phyloP scores from a whole-genome alignment of 1,284 basidiomycete genomes.

The Stygiomarasmius scandens region DNA sequence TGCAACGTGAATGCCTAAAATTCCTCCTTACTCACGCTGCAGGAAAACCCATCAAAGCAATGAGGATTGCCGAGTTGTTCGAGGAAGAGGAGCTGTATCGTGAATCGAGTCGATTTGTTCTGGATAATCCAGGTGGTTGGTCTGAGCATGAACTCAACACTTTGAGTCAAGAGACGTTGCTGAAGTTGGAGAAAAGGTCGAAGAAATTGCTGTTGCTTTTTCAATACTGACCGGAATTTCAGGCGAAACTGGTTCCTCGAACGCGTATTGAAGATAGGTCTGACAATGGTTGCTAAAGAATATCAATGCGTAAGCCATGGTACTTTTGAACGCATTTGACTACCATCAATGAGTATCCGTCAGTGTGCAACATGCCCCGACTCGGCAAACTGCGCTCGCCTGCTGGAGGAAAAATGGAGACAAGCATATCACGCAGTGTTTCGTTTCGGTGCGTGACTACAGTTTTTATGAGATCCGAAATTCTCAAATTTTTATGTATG shows the following conservation, averaged over 20 bases:
- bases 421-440: constrained; percentile 87
- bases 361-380: constrained; percentile 88
- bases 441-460: constrained; percentile 67
- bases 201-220: neutral
- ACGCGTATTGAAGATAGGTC: constrained; percentile 87
- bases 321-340: constrained; percentile 11
- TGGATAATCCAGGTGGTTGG: constrained; percentile 89
- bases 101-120: constrained; percentile 86
- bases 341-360: constrained; percentile 7
- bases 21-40: constrained; percentile 92
- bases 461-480: constrained; percentile 17
- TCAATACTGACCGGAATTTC: neutral
- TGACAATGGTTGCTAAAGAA: constrained; percentile 85
- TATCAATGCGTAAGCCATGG: constrained; percentile 75
- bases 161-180: constrained; percentile 75
- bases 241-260: constrained; percentile 90
- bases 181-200: constrained; percentile 87
- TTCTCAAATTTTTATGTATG: constrained; percentile 15
- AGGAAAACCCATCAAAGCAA: constrained; percentile 86
- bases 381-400: constrained; percentile 73
- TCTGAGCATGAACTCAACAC: constrained; percentile 80
- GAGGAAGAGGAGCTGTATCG: constrained; percentile 87
- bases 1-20: constrained; percentile 79
- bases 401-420: constrained; percentile 93
- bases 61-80: constrained; percentile 87